These are phyloP conservation scores for Avicennia marina DNA, from an alignment of 257 asterid genomes.

Conservation along the genomic window DNA sequence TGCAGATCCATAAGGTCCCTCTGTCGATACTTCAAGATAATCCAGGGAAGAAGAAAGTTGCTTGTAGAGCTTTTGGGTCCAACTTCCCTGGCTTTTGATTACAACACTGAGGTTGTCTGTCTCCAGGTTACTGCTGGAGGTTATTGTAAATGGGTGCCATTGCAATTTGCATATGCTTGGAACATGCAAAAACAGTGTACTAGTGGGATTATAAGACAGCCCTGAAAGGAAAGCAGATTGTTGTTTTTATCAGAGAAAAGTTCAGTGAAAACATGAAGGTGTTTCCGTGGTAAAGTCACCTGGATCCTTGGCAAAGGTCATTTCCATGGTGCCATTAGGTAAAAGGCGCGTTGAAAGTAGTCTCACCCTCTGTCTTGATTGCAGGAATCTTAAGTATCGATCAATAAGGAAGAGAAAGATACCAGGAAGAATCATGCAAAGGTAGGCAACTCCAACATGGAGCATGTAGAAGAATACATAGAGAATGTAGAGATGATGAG, in stretches of 20 bases:
- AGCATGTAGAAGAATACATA: slow-evolving; percentile 50
- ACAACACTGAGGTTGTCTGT: slow-evolving; percentile 31
- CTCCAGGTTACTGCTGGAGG: slow-evolving; percentile 35
- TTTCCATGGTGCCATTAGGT: slow-evolving; percentile 52
- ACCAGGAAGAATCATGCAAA: slow-evolving; percentile 64
- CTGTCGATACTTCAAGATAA: slow-evolving; percentile 41
- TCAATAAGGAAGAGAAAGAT: slow-evolving; percentile 58
- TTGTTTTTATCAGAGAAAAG: no score
- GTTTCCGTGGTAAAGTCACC: slow-evolving; percentile 17
- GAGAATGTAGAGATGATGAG: slow-evolving; percentile 48
- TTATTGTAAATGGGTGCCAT: slow-evolving; percentile 61
- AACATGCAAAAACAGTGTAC: slow-evolving; percentile 42
- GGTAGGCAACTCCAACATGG: slow-evolving; percentile 65
- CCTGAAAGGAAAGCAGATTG: no score
- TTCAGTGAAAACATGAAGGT: no score
- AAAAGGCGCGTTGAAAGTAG: slow-evolving; percentile 46
- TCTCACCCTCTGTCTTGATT: slow-evolving; percentile 39
- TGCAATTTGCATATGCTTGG: slow-evolving; percentile 43
- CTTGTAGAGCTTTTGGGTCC: slow-evolving; percentile 39
- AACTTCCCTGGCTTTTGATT: slow-evolving; percentile 40
- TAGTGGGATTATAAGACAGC: slow-evolving; percentile 32
- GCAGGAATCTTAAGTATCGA: slow-evolving; percentile 51
- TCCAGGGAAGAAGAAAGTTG: slow-evolving; percentile 29
- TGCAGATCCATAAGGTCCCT: slow-evolving; percentile 62
- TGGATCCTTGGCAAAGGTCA: slow-evolving; percentile 61